phyloP scores from a whole-genome alignment of 768 basidiomycete genomes.

The Chalciporus pseudorubinellus region DNA sequence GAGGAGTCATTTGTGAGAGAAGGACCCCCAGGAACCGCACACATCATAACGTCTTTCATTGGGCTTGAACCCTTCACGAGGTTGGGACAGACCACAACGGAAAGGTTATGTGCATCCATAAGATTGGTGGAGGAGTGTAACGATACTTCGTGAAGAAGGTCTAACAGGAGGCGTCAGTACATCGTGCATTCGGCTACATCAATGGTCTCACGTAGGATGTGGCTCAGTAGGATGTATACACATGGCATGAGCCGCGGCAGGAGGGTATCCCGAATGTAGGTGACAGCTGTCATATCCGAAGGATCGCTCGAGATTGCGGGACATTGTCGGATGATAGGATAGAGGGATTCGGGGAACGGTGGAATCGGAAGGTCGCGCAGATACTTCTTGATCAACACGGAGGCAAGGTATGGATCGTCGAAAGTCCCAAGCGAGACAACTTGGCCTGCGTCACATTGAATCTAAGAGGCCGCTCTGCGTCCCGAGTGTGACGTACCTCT shows the following conservation, averaged over 20 bases:
- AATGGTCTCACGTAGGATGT: slow-evolving; percentile 54
- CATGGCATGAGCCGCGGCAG: slow-evolving; percentile 70
- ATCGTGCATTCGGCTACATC: not conserved
- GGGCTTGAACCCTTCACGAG: slow-evolving; percentile 70
- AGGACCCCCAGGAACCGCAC: slow-evolving; percentile 54
- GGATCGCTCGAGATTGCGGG: slow-evolving; percentile 53
- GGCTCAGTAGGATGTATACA: slow-evolving; percentile 69
- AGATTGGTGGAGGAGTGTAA: slow-evolving; percentile 61
- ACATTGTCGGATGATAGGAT: slow-evolving; percentile 64
- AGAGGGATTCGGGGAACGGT: slow-evolving; percentile 69
- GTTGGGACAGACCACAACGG: slow-evolving; percentile 78
- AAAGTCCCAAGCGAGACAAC: slow-evolving; percentile 77
- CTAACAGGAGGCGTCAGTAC: slow-evolving; percentile 36
- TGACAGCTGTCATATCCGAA: slow-evolving; percentile 54
- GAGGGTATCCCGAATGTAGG: slow-evolving; percentile 67
- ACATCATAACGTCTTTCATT: slow-evolving; percentile 72
- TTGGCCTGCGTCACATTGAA: slow-evolving; percentile 46
- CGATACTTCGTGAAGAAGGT: slow-evolving; percentile 78
- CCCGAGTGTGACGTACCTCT: slow-evolving; percentile 45
- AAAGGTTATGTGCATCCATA: slow-evolving; percentile 84
- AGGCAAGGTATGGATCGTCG: slow-evolving; percentile 75
- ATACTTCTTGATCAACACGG: slow-evolving; percentile 85
- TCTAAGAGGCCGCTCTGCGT: not conserved
- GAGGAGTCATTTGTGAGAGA: slow-evolving; percentile 32
- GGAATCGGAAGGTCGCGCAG: slow-evolving; percentile 77